Evolutionary conservation across 2,329 filamentous ascomycete species (phyloP).

Genomic region (Teratosphaeria gauchensis): DNA sequence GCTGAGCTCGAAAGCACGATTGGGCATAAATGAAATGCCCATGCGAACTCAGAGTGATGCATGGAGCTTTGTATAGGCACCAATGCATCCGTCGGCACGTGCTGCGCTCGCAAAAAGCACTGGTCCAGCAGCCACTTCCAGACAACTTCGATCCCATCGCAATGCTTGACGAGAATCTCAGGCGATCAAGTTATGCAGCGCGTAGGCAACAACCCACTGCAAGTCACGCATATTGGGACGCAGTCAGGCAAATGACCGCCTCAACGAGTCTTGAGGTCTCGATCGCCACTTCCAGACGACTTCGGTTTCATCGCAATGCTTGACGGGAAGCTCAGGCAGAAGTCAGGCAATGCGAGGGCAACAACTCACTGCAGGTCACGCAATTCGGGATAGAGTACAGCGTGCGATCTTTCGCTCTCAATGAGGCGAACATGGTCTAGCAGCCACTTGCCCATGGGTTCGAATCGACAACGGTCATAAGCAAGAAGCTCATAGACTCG

Average conservation of each 20-base stretch:
- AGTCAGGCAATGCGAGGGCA: not conserved
- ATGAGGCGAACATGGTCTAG: not conserved
- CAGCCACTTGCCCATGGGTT: slow-evolving; percentile 4
- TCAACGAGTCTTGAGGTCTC: too few species aligned
- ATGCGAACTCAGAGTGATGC: not conserved
- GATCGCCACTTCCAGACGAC: slow-evolving; percentile 2
- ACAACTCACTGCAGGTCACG: not conserved
- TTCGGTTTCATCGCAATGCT: not conserved
- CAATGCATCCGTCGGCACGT: not conserved
- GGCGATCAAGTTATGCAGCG: not conserved
- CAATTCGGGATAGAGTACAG: not conserved
- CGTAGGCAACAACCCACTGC: not conserved
- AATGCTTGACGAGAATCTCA: not conserved
- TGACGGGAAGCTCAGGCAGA: not conserved
- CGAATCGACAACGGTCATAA: not conserved
- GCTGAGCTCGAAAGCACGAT: slow-evolving; percentile 4
- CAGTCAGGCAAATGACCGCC: too few species aligned
- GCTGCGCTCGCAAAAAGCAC: not conserved
- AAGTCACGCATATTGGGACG: too few species aligned
- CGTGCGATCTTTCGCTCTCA: not conserved
- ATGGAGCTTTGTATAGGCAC: not conserved
- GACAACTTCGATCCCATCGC: not conserved
- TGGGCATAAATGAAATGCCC: not conserved
- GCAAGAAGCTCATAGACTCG: not conserved
- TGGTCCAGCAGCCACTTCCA: slow-evolving; percentile 4